Percentiles rank a stretch among this genome's conserved stretches.
These are phyloP conservation scores for Collybia mongolica DNA, from an alignment of 768 basidiomycete genomes.

Conservation along the genomic window DNA sequence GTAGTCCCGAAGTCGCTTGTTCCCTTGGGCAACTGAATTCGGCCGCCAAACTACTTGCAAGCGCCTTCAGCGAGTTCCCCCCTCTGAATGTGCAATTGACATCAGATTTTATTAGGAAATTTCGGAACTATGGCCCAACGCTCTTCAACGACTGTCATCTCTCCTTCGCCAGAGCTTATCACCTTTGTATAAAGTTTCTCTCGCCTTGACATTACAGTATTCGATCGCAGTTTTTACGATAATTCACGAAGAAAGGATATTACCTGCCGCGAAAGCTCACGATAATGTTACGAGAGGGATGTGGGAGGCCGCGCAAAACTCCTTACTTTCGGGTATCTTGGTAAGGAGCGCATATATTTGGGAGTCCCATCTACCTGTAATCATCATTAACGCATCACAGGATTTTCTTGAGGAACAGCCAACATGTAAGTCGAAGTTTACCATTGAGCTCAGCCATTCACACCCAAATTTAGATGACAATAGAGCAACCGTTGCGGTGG, in stretches of 20 bases:
- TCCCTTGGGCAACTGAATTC: constrained; percentile 40
- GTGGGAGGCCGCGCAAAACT: constrained; percentile 47
- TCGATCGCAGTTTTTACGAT: constrained; percentile 36
- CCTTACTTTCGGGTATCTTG: constrained; percentile 53
- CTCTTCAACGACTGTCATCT: constrained; percentile 33
- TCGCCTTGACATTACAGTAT: constrained; percentile 37
- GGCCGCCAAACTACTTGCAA: constrained; percentile 41
- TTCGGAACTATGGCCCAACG: constrained; percentile 31
- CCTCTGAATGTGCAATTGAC: constrained; percentile 1
- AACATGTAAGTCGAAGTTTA: constrained; percentile 18
- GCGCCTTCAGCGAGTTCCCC: constrained; percentile 6
- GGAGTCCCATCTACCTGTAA: neutral
- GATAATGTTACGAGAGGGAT: constrained; percentile 14
- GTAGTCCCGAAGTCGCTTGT: constrained; percentile 22
- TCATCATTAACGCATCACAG: constrained; percentile 7
- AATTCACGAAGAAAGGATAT: constrained; percentile 37
- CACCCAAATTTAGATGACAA: constrained; percentile 36
- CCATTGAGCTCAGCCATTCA: constrained; percentile 14
- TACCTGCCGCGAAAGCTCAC: constrained; percentile 17
- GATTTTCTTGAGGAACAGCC: constrained; percentile 29
- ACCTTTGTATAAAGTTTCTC: constrained; percentile 41
- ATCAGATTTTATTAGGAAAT: constrained; percentile 31
- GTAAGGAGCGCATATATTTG: constrained; percentile 23
- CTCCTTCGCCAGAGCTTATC: constrained; percentile 42
- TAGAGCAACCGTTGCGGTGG: constrained; percentile 20